These are phyloP conservation scores for Tuber brumale DNA, from an alignment of 495 filamentous ascomycete genomes.

Conservation along the genomic window DNA sequence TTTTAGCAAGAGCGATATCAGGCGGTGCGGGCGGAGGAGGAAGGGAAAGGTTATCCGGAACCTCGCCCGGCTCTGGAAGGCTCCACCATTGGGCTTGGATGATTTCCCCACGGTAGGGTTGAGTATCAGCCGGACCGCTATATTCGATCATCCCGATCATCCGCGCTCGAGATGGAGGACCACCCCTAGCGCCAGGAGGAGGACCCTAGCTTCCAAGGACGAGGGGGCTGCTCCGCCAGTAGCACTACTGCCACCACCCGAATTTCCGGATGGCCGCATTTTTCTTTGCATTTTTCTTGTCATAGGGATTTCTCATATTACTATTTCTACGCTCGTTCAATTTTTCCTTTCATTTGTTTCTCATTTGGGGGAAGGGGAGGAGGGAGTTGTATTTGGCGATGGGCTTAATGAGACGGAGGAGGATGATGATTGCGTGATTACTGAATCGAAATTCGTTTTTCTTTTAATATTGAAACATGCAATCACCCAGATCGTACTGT, in stretches of 20 bases:
- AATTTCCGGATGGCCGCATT: background rate
- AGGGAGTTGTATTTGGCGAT: background rate
- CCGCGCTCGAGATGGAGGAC: background rate
- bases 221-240: background rate
- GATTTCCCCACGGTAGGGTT: background rate
- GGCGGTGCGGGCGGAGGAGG: conserved; percentile 6
- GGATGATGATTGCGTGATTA: background rate
- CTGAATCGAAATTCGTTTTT: conserved; percentile 2
- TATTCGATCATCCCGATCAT: background rate
- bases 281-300: background rate
- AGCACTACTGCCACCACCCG: background rate
- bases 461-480: background rate
- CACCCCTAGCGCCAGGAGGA: background rate
- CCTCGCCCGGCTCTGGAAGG: background rate
- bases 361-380: background rate
- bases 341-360: background rate
- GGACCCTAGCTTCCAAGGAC: background rate
- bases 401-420: background rate
- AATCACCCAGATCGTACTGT: background rate
- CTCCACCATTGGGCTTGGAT: background rate
- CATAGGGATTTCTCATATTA: background rate
- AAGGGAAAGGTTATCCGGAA: background rate
- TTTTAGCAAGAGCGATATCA: conserved; percentile 1
- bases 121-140: background rate
- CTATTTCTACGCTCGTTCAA: background rate